Evolutionary conservation across 108 stramenopile genomes (phyloP).

Genomic region (Schizochytrium sp.): DNA sequence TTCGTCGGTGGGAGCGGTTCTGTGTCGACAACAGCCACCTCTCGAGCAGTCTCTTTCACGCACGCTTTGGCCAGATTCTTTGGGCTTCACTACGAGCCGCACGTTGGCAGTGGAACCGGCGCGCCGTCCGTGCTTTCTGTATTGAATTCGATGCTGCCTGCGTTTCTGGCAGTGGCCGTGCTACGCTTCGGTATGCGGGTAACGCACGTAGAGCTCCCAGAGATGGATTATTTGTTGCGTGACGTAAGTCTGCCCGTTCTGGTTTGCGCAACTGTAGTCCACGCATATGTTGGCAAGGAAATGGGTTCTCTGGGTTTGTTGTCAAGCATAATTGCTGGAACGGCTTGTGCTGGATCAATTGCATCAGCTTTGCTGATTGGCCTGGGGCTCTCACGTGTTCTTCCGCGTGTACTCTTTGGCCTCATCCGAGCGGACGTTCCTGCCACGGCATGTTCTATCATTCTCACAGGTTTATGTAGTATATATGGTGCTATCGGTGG

Average conservation of each 20-base stretch:
- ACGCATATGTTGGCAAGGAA: background rate
- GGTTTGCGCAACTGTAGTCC: background rate
- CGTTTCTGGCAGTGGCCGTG: background rate
- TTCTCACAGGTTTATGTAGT: background rate
- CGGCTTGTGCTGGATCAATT: background rate
- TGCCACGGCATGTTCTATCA: background rate
- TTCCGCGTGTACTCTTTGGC: background rate
- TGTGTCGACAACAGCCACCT: slow-evolving; percentile 56
- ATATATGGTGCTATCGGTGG: background rate
- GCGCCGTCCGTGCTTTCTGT: background rate
- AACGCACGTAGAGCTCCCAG: background rate
- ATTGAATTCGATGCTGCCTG: background rate
- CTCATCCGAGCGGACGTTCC: background rate
- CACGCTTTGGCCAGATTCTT: slow-evolving; percentile 45
- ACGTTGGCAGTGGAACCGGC: background rate
- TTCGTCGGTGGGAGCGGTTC: slow-evolving; percentile 60
- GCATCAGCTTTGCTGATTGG: background rate
- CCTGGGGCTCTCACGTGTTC: background rate
- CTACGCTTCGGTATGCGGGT: background rate
- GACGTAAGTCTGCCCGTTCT: background rate
- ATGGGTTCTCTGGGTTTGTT: background rate
- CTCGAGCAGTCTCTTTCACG: slow-evolving; percentile 54
- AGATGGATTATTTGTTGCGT: background rate
- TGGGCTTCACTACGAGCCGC: slow-evolving; percentile 37
- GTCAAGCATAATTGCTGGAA: background rate